Percentiles rank a stretch among this genome's conserved stretches.
Evolutionary conservation across 2,329 filamentous ascomycete species (phyloP).

Genomic region (Xylariaceae sp.): DNA sequence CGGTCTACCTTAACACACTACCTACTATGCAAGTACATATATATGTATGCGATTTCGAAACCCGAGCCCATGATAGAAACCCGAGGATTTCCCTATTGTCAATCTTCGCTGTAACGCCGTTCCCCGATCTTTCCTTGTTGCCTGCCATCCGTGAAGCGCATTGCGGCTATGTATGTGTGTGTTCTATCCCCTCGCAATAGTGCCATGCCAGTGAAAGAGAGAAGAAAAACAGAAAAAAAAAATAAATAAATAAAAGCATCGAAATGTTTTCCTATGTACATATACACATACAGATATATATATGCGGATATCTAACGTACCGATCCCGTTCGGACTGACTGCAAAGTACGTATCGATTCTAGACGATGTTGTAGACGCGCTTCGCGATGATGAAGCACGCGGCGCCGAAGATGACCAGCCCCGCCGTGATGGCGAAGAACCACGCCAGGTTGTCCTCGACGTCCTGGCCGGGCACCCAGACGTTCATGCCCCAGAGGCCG

Average conservation of each 20-base stretch:
- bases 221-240: not conserved
- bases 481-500: conserved; percentile 98
- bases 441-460: conserved; percentile 73
- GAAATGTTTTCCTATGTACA: not conserved
- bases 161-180: not conserved
- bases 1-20: too few species aligned
- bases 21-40: too few species aligned
- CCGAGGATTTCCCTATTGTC: too few species aligned
- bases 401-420: conserved; percentile 76
- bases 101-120: too few species aligned
- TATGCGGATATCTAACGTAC: not conserved
- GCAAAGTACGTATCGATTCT: not conserved
- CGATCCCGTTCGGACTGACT: not conserved
- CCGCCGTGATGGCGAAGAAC: conserved; percentile 76
- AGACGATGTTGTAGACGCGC: conserved; percentile 72
- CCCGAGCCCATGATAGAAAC: too few species aligned
- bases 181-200: conserved; percentile 7
- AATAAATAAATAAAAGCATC: not conserved
- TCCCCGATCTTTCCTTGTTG: too few species aligned
- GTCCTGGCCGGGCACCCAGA: conserved; percentile 91
- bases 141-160: conserved; percentile 1
- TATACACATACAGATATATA: not conserved
- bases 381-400: conserved; percentile 82
- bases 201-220: not conserved
- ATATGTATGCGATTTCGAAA: too few species aligned